These are phyloP conservation scores for Paramyrothecium sp. DNA, from an alignment of 2,329 filamentous ascomycete genomes.

Conservation along the genomic window DNA sequence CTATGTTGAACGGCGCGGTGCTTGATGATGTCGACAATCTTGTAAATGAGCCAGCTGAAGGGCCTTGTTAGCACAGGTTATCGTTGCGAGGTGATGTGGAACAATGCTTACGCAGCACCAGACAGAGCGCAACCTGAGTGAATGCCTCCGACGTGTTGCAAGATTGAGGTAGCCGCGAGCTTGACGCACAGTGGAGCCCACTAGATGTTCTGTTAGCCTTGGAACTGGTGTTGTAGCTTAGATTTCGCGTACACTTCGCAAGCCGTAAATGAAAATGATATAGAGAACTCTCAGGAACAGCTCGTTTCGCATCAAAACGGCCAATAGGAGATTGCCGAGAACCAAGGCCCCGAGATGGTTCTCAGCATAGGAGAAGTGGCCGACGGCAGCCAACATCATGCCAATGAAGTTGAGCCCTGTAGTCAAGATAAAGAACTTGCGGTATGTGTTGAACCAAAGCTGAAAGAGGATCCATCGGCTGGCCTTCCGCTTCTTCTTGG, in stretches of 20 bases:
- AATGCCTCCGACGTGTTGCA: conserved; percentile 40
- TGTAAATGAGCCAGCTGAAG: conserved; percentile 35
- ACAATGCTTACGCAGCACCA: conserved; percentile 28
- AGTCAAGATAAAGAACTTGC: conserved; percentile 37
- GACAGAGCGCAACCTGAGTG: conserved; percentile 39
- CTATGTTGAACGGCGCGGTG: conserved; percentile 28
- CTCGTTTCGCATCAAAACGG: conserved; percentile 38
- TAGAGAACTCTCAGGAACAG: conserved; percentile 35
- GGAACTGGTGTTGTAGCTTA: no score
- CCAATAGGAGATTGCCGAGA: conserved; percentile 35
- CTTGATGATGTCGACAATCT: conserved; percentile 34
- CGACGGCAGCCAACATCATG: conserved; percentile 29
- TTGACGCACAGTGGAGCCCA: conserved; percentile 36
- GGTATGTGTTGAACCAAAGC: conserved; percentile 40
- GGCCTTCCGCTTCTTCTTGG: conserved; percentile 18
- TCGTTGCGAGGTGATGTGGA: background rate
- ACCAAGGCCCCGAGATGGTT: conserved; percentile 36
- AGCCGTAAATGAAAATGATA: conserved; percentile 32
- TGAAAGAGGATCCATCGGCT: conserved; percentile 31
- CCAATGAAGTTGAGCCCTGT: conserved; percentile 31
- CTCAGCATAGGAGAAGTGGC: conserved; percentile 32
- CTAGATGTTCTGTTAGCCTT: conserved; percentile 16
- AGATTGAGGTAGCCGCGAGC: conserved; percentile 30
- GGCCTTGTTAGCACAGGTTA: conserved; percentile 7
- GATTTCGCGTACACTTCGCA: conserved; percentile 27